Evolutionary conservation across 2,329 filamentous ascomycete species (phyloP), one percentile per base, ranked within the genome.

Genomic region (Dryadomyces quercus-mongolicae): DNA sequence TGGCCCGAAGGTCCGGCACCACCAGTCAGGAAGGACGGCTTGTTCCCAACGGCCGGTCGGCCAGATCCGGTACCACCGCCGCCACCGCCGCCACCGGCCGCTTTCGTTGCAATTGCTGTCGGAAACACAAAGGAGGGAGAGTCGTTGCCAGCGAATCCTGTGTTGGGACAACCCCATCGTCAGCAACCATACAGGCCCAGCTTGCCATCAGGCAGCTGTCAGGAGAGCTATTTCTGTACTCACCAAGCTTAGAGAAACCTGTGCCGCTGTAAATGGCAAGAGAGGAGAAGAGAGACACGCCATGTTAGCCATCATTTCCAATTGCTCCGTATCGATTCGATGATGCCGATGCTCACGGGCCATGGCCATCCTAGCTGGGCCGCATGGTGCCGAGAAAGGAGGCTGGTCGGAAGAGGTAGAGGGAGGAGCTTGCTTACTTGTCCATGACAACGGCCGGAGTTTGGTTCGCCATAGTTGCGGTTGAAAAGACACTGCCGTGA

Each of bases 381-480:
- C 38, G 38, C 5, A 13, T 4, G 46, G 46, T 8, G 34, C 8
- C 18, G 22, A 25, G 20, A 42, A 38, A n/a, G 8, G 34, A 22
- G 38, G 49, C 38, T 5, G 38, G 18, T 2, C 22, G 15, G 20
- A 40, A 44, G 25, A 38, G 40, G 22, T 9, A n/a, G 61, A 64
- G 62, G 64, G 62, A 59, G 57, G 52, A 55, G 48, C 54, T 53
- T 34, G 58, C 89, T 74, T 85, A 96, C 93, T 98, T 98, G 93
- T 98, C 93, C 92, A 98, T 98, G 89, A 98, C 93, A 96, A 98
- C 93, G 88, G 93, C 93, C 66, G 93, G 93, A 70, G 93, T 97
- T 83, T 97, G 92, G 76, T 87, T 86, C 69, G 93, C 92, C 93
- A 98, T 98, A 65, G 68, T 76, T 68, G 65, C 61, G 57, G 52